phyloP scores from a whole-genome alignment of 1,284 basidiomycete species.

The Salmacisia buchloeana region DNA sequence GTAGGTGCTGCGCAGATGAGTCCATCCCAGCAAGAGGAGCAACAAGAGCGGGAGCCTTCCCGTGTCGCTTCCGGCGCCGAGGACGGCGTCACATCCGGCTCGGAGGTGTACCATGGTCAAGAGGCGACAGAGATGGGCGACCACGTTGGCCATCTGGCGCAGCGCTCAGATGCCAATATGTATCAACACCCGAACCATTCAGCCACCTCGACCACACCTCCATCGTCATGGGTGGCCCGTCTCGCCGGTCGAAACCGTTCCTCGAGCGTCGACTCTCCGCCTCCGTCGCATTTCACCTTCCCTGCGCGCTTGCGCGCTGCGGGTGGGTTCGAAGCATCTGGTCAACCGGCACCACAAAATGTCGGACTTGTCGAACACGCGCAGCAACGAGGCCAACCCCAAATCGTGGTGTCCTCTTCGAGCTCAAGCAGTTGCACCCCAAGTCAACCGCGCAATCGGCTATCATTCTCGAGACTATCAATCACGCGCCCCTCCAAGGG shows the following conservation, averaged over 20 bases:
- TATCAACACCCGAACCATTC: background rate
- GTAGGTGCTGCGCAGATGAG: background rate
- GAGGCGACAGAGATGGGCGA: background rate
- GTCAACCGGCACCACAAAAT: too few species aligned
- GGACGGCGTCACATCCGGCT: background rate
- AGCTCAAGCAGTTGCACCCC: background rate
- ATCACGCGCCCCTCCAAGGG: background rate
- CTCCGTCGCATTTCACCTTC: background rate
- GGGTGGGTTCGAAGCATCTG: too few species aligned
- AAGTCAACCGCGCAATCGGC: background rate
- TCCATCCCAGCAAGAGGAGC: background rate
- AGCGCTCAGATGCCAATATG: background rate
- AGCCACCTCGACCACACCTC: background rate
- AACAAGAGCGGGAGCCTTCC: background rate
- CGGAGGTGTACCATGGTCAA: background rate
- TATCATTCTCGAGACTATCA: background rate
- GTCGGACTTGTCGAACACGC: too few species aligned
- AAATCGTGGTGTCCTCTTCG: background rate
- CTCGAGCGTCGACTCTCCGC: background rate
- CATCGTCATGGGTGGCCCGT: background rate
- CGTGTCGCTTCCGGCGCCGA: background rate
- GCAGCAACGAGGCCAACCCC: background rate
- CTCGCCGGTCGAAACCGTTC: constrained; percentile 5
- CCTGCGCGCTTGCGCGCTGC: background rate
- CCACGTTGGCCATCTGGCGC: background rate